Percentiles rank a stretch among this genome's conserved stretches.
Evolutionary conservation across 2,329 filamentous ascomycete species (phyloP).

Genomic region (Drechslera avenae): DNA sequence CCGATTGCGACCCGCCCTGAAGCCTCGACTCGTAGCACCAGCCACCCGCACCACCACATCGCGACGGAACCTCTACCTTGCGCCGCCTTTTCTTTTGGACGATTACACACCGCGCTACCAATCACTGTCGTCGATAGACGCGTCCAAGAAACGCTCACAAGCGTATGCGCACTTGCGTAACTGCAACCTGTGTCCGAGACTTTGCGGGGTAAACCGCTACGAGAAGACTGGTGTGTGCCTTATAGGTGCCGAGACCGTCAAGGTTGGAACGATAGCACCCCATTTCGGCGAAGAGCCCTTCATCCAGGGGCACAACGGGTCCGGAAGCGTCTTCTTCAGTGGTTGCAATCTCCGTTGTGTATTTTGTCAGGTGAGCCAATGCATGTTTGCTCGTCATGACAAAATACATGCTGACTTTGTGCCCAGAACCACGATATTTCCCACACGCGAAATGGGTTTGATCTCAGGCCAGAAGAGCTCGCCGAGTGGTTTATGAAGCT

Average conservation of each 20-base stretch:
- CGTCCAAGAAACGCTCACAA: constrained; percentile 71
- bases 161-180: constrained; percentile 77
- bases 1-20: constrained; percentile 21
- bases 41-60: neutral
- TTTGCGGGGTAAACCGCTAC: constrained; percentile 80
- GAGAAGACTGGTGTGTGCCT: constrained; percentile 78
- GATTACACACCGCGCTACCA: constrained; percentile 76
- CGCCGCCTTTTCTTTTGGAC: constrained; percentile 71
- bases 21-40: neutral
- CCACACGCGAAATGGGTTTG: constrained; percentile 79
- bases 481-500: constrained; percentile 84
- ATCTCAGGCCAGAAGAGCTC: constrained; percentile 77
- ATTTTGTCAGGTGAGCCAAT: constrained; percentile 29
- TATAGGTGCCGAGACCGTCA: constrained; percentile 72
- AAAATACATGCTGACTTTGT: neutral
- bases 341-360: constrained; percentile 77
- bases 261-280: constrained; percentile 83
- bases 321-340: constrained; percentile 80
- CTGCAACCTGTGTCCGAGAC: constrained; percentile 80
- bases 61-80: constrained; percentile 55
- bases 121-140: constrained; percentile 69
- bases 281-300: constrained; percentile 83
- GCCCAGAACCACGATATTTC: constrained; percentile 74
- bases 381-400: neutral
- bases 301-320: constrained; percentile 80